Conservation (phyloP, 495 filamentous ascomycete genomes). For the Aspergillus mulundensis region DNA sequence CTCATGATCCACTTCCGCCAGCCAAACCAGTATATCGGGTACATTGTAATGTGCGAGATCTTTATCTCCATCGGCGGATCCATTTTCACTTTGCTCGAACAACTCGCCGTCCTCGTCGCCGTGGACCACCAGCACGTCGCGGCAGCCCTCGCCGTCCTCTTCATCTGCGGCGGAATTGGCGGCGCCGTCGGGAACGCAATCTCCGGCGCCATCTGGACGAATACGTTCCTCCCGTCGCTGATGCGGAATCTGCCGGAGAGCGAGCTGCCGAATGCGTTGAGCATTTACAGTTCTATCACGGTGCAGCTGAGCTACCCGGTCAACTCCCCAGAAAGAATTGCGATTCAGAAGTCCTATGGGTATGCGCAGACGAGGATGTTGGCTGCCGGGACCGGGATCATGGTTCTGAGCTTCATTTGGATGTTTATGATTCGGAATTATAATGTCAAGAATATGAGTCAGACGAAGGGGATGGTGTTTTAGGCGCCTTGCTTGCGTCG, state of each 20-base stretch:
- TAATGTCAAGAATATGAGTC: conserved; percentile 49
- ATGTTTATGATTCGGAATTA: conserved; percentile 51
- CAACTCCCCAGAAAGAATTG: conserved; percentile 44
- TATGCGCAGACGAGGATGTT: conserved; percentile 53
- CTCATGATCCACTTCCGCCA: conserved; percentile 66
- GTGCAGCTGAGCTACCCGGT: conserved; percentile 51
- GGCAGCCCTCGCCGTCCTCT: conserved; percentile 57
- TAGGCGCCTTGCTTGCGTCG: too few species aligned
- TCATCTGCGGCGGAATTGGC: conserved; percentile 59
- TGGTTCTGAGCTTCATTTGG: conserved; percentile 39
- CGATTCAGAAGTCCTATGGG: conserved; percentile 53
- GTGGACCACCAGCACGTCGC: conserved; percentile 63
- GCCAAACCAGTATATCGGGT: conserved; percentile 51
- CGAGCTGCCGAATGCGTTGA: conserved; percentile 26
- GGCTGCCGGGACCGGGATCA: conserved; percentile 42
- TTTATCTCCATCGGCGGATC: conserved; percentile 62
- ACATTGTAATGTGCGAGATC: conserved; percentile 69
- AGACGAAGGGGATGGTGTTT: conserved; percentile 27
- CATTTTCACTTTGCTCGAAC: conserved; percentile 55
- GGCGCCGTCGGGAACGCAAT: conserved; percentile 61
- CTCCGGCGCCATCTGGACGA: conserved; percentile 63
- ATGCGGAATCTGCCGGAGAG: conserved; percentile 50
- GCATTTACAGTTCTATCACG: conserved; percentile 50
- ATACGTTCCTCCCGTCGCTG: conserved; percentile 53
- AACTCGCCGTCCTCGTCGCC: conserved; percentile 65